Conservation (phyloP, 2,329 filamentous ascomycete genomes). For the Penicillium occitanis region DNA sequence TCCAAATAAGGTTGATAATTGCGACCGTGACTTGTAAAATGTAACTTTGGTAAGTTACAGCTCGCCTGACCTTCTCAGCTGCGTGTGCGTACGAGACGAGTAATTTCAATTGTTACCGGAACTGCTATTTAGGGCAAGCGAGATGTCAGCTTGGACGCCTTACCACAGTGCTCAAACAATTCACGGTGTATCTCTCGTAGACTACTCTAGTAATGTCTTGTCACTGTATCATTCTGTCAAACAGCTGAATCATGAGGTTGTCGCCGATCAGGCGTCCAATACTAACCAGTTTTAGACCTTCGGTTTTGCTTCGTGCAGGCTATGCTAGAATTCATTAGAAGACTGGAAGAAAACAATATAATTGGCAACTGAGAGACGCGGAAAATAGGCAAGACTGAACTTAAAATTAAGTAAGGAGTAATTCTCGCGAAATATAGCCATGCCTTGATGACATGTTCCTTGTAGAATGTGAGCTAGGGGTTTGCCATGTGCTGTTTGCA, state of each 20-base stretch:
- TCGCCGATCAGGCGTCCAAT: constrained; percentile 9
- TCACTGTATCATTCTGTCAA: not conserved
- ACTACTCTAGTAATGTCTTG: not conserved
- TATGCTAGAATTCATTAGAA: not conserved
- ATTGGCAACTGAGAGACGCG: not conserved
- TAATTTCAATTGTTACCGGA: not conserved
- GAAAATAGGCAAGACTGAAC: not conserved
- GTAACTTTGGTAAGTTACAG: not conserved
- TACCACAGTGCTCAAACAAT: not conserved
- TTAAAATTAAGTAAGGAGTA: not conserved
- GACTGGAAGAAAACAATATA: not conserved
- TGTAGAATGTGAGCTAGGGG: not conserved
- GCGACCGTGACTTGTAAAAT: not conserved
- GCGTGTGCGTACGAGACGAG: not conserved
- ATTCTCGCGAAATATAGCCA: not conserved
- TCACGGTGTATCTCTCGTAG: not conserved
- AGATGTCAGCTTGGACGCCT: not conserved
- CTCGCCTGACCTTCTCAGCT: not conserved
- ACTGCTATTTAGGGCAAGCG: not conserved
- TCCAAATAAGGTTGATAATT: constrained; percentile 4
- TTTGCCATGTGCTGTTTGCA: not conserved
- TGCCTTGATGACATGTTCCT: not conserved
- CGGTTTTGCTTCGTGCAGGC: not conserved
- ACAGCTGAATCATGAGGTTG: not conserved
- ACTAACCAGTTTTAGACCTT: not conserved